Percentiles rank a stretch among this genome's conserved stretches.
Evolutionary conservation across 352 stramenopile species (phyloP).

Genomic region (Pythium rishiriense): DNA sequence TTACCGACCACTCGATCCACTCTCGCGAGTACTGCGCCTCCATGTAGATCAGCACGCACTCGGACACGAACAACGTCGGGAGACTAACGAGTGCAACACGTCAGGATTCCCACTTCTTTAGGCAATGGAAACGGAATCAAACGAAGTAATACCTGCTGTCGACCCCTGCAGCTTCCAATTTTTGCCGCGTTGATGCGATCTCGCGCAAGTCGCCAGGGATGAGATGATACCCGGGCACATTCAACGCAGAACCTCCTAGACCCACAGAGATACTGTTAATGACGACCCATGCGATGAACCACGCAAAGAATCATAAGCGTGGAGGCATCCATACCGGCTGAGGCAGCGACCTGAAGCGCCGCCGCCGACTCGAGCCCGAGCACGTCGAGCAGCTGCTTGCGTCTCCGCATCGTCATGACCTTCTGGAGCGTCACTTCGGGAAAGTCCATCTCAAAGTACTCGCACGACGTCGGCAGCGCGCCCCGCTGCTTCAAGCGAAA

Average conservation of each 20-base stretch:
- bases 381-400: slow-evolving; percentile 53
- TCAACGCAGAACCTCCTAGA: slow-evolving; percentile 63
- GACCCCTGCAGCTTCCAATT: slow-evolving; percentile 61
- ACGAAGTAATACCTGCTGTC: slow-evolving; percentile 45
- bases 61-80: slow-evolving; percentile 85
- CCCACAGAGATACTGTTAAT: background rate
- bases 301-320: too few species aligned
- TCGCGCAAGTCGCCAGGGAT: slow-evolving; percentile 77
- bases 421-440: slow-evolving; percentile 80
- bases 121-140: too few species aligned
- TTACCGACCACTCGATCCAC: slow-evolving; percentile 68
- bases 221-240: slow-evolving; percentile 74
- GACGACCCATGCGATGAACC: background rate
- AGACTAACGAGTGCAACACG: too few species aligned
- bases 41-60: slow-evolving; percentile 93
- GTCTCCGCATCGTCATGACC: slow-evolving; percentile 68
- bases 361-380: slow-evolving; percentile 40
- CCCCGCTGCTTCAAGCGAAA: slow-evolving; percentile 62
- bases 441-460: slow-evolving; percentile 89
- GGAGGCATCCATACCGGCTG: too few species aligned
- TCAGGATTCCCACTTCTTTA: too few species aligned
- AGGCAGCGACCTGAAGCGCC: slow-evolving; percentile 57
- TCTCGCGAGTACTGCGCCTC: slow-evolving; percentile 74
- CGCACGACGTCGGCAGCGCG: slow-evolving; percentile 37
- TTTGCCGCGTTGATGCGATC: slow-evolving; percentile 44